phyloP scores from a whole-genome alignment of 208 protist genomes.

The Leishmania martiniquensis region DNA sequence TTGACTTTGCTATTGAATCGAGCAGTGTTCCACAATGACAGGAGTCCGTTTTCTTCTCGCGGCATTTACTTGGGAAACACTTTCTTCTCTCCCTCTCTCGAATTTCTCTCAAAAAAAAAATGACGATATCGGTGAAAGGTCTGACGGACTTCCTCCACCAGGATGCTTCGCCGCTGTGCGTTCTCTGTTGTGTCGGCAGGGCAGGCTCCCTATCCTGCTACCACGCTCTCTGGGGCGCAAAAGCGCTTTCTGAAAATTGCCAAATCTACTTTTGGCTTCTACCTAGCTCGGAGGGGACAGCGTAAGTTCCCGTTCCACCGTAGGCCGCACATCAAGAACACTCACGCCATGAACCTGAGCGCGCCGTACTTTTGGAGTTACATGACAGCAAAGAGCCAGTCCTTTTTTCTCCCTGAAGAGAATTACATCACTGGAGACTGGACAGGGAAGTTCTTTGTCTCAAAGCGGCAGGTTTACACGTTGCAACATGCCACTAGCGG shows the following conservation, averaged over 20 bases:
- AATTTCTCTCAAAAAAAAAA: neutral
- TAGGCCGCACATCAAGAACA: constrained; percentile 85
- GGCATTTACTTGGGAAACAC: neutral
- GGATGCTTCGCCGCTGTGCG: constrained; percentile 48
- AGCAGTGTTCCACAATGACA: neutral
- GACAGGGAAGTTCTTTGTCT: constrained; percentile 93
- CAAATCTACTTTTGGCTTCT: constrained; percentile 91
- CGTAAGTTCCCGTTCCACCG: constrained; percentile 84
- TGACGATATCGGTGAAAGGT: neutral
- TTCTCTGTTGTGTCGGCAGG: constrained; percentile 18
- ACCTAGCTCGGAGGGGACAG: constrained; percentile 80
- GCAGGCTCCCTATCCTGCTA: neutral
- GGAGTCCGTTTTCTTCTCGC: neutral
- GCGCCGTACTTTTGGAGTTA: constrained; percentile 90
- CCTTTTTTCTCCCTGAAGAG: constrained; percentile 81
- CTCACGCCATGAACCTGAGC: constrained; percentile 84
- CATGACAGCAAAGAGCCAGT: constrained; percentile 86
- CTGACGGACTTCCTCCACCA: neutral
- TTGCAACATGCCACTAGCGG: constrained; percentile 88
- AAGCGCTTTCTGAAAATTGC: constrained; percentile 88
- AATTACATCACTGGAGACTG: constrained; percentile 94
- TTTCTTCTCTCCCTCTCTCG: neutral
- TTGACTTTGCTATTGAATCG: neutral
- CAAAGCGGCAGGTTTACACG: constrained; percentile 90
- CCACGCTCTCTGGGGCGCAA: constrained; percentile 29